Percentiles rank a stretch among this genome's conserved stretches.
Conservation (phyloP, 2,329 filamentous ascomycete species). For the Exophiala phaeomuriformis region DNA sequence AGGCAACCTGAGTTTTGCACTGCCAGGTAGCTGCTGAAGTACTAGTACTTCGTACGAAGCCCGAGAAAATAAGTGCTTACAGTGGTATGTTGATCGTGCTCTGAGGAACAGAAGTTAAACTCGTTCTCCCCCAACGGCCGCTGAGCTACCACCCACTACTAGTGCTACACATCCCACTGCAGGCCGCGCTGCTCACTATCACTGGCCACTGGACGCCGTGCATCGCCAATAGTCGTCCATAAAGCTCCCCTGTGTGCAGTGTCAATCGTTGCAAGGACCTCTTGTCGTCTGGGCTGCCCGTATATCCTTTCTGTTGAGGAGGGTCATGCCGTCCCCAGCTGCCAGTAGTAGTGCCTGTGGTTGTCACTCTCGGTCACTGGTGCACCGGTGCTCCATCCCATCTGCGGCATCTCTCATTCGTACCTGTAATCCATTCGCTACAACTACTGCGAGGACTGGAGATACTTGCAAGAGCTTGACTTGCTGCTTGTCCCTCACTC, state of each 20-base stretch:
- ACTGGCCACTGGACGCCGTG: conserved; percentile 4
- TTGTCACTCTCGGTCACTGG: too few species aligned
- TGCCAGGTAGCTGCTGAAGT: too few species aligned
- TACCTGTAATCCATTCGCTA: background rate
- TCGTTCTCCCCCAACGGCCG: too few species aligned
- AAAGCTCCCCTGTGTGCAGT: background rate
- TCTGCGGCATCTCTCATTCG: background rate
- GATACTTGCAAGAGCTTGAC: background rate
- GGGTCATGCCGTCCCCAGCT: background rate
- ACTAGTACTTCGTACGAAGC: too few species aligned
- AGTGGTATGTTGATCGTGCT: too few species aligned
- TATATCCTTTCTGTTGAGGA: background rate
- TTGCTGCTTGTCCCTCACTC: background rate
- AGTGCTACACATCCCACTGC: background rate
- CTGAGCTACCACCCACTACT: too few species aligned
- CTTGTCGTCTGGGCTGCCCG: background rate
- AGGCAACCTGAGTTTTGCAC: too few species aligned
- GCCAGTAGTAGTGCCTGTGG: background rate
- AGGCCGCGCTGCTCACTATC: background rate
- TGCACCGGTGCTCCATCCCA: too few species aligned
- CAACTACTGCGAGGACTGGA: too few species aligned
- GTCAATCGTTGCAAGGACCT: background rate
- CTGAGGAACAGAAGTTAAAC: too few species aligned
- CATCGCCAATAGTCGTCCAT: conserved; percentile 13
- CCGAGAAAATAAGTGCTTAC: too few species aligned